Conservation (phyloP, 148 eudicot genomes). For the Hydrangea macrophylla region DNA sequence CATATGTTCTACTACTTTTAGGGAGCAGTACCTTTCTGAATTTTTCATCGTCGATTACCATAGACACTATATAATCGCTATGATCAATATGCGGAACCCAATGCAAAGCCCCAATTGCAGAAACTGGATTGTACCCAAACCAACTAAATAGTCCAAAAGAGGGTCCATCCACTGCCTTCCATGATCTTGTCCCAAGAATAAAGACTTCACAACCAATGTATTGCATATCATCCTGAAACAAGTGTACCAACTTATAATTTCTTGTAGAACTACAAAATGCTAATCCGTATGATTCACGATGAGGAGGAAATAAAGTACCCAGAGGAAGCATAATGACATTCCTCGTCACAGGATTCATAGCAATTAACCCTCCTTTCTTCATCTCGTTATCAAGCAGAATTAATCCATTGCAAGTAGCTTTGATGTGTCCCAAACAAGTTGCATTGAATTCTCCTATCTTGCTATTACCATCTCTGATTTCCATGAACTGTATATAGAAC, state of each 20-base stretch:
- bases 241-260: slow-evolving; percentile 42
- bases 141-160: slow-evolving; percentile 27
- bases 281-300: slow-evolving; percentile 37
- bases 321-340: slow-evolving; percentile 32
- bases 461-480: slow-evolving; percentile 30
- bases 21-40: slow-evolving; percentile 42
- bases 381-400: slow-evolving; percentile 31
- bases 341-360: slow-evolving; percentile 50
- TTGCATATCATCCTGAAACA: slow-evolving; percentile 34
- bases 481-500: slow-evolving; percentile 33
- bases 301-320: slow-evolving; percentile 34
- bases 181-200: slow-evolving; percentile 26
- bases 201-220: slow-evolving; percentile 41
- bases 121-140: slow-evolving; percentile 34
- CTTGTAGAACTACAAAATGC: slow-evolving; percentile 19
- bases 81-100: slow-evolving; percentile 38
- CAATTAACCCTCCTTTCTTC: slow-evolving; percentile 29
- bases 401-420: slow-evolving; percentile 46
- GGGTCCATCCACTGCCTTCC: slow-evolving; percentile 49
- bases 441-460: slow-evolving; percentile 27
- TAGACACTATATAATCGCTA: slow-evolving; percentile 37
- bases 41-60: slow-evolving; percentile 27
- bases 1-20: slow-evolving; percentile 14
- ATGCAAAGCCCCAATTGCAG: slow-evolving; percentile 44
- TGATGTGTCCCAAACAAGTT: slow-evolving; percentile 36